Base-by-base conservation (phyloP, 306 rosid genomes). In the Phaseolus lunatus region DNA sequence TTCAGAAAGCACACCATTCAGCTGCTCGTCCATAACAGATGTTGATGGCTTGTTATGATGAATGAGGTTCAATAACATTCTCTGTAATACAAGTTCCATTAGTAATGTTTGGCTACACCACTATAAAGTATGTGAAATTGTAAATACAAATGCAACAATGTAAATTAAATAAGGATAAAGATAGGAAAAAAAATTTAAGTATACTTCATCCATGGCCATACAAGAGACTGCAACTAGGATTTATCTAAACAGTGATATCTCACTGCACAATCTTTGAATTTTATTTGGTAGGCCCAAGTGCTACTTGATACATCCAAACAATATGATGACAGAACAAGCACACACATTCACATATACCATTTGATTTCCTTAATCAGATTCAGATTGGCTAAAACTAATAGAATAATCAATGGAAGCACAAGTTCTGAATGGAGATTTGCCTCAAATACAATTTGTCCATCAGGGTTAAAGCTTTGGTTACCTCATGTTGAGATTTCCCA, bases 401-500 rank as follows among this genome's bases (percentile, higher is more conserved):
- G 54, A 45, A 79, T 8, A 15, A 45, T 81, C 43, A 5, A 54
- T 45, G 54, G 59, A 33, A 68, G n/a, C 44, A 61, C 33, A 73
- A 23, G 35, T 69, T 77, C 78, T 69, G 35, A 16, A 57, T 48
- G 41, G 14, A 49, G 20, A 41, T 22, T 33, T 58, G 29, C 37
- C 53, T 49, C 66, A 64, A 48, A 57, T 39, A 76, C 33, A 49
- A 70, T 62, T 50, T 29, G 16, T 62, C 63, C 35, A 59, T 27
- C 41, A 53, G 64, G 67, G 24, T 57, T 61, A 76, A 43, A 52
- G 70, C 37, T 65, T 72, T 68, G 77, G 80, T 68, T 72, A 94
- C 98, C 98, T 92, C 87, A 68, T 81, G 97, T 50, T 83, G 89
- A 52, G 77, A 89, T 85, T 92, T 92, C 83, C 80, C 84, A 31